Evolutionary conservation across 2,329 filamentous ascomycete species (phyloP).

Genomic region (Paraphaeosphaeria minitans): DNA sequence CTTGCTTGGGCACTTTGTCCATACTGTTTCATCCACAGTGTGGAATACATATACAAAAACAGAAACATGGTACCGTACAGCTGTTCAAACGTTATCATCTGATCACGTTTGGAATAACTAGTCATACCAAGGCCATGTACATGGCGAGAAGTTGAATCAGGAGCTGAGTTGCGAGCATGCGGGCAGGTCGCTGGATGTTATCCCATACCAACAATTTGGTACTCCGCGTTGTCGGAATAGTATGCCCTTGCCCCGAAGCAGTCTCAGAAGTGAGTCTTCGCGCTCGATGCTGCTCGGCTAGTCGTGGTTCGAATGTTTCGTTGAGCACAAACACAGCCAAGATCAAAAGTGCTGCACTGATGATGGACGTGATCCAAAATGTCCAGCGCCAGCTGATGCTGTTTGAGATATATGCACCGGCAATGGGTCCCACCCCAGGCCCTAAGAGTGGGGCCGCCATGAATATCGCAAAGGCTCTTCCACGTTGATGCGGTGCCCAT

Average conservation of each 20-base stretch:
- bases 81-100: too few relatives aligned
- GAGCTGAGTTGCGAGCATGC: conserved; percentile 16
- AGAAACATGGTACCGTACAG: conserved; percentile 45
- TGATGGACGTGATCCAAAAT: conserved; percentile 18
- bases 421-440: conserved; percentile 13
- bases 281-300: neutral
- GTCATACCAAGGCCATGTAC: conserved; percentile 51
- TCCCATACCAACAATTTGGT: neutral
- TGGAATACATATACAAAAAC: conserved; percentile 22
- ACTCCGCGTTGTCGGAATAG: conserved; percentile 9
- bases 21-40: conserved; percentile 21
- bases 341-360: neutral
- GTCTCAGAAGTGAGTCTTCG: too few relatives aligned
- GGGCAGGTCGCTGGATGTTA: conserved; percentile 14
- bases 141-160: conserved; percentile 48
- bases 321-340: conserved; percentile 11
- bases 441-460: conserved; percentile 15
- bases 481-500: conserved; percentile 14
- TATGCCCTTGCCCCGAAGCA: neutral
- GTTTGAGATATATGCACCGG: conserved; percentile 11
- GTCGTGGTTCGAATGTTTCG: conserved; percentile 12
- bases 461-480: conserved; percentile 15
- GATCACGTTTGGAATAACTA: too few relatives aligned
- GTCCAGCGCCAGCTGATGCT: conserved; percentile 14
- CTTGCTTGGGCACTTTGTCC: neutral